Conservation (phyloP, 768 basidiomycete genomes). For the Kwoniella pini region DNA sequence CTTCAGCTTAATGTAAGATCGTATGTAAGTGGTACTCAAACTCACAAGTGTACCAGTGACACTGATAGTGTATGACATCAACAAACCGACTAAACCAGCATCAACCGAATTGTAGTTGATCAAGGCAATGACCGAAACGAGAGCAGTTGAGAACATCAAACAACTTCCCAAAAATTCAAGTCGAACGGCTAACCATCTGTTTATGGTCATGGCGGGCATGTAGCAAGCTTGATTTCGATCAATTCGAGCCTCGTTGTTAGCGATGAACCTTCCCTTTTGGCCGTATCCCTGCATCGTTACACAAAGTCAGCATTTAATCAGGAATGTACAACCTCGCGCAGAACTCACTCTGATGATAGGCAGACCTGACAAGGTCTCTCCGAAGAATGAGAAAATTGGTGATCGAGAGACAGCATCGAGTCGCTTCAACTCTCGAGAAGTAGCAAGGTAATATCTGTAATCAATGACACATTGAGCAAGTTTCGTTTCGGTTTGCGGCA, state of each 20-base stretch:
- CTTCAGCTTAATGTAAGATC: too few relatives aligned
- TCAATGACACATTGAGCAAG: background rate
- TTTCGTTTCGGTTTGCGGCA: background rate
- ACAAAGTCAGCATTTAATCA: background rate
- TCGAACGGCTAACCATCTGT: conserved; percentile 74
- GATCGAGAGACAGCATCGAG: conserved; percentile 69
- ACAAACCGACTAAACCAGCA: conserved; percentile 82
- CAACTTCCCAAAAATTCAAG: conserved; percentile 80
- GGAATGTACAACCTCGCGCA: too few relatives aligned
- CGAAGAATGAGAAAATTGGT: conserved; percentile 74
- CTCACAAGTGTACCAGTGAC: conserved; percentile 78
- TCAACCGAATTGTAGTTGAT: conserved; percentile 71
- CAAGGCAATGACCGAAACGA: conserved; percentile 69
- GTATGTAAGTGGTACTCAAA: conserved; percentile 10
- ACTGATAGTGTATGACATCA: conserved; percentile 79
- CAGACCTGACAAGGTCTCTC: conserved; percentile 50
- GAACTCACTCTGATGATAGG: conserved; percentile 43
- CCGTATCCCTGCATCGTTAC: conserved; percentile 42
- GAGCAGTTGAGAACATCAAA: conserved; percentile 73
- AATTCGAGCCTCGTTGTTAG: conserved; percentile 60
- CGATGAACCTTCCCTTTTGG: conserved; percentile 51
- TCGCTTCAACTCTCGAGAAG: conserved; percentile 54
- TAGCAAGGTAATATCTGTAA: conserved; percentile 65
- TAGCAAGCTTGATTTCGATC: conserved; percentile 83
- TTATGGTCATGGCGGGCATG: conserved; percentile 63